Percentiles rank a stretch among this genome's conserved stretches.
Evolutionary conservation across 352 stramenopile species (phyloP).

Genomic region (Elongisporangium senticosum): DNA sequence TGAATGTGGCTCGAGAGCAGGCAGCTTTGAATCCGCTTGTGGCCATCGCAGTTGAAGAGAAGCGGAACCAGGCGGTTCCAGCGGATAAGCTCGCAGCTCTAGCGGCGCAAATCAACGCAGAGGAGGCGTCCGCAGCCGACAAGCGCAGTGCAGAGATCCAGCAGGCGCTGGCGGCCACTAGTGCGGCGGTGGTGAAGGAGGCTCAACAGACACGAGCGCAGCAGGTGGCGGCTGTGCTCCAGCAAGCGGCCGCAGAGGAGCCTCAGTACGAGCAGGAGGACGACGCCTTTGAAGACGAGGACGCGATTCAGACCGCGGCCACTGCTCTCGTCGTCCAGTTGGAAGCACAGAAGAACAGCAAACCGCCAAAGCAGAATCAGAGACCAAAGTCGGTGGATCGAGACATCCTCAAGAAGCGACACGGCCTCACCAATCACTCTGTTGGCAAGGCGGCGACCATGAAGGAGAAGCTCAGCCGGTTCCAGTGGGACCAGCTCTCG

Average conservation of each 20-base stretch:
- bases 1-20: slow-evolving; percentile 14
- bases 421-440: slow-evolving; percentile 1
- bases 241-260: slow-evolving; percentile 31
- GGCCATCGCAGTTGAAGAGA: slow-evolving; percentile 9
- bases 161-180: slow-evolving; percentile 14
- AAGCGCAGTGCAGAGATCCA: slow-evolving; percentile 18
- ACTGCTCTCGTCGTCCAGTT: slow-evolving; percentile 6
- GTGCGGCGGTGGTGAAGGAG: slow-evolving; percentile 25
- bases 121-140: slow-evolving; percentile 16
- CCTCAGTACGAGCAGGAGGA: slow-evolving; percentile 31
- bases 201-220: slow-evolving; percentile 12
- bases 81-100: slow-evolving; percentile 18
- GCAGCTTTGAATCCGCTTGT: slow-evolving; percentile 13
- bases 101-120: slow-evolving; percentile 33
- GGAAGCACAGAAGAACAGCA: slow-evolving; percentile 1
- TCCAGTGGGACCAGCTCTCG: slow-evolving; percentile 57
- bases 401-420: slow-evolving; percentile 25
- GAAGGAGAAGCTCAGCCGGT: slow-evolving; percentile 51
- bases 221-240: slow-evolving; percentile 23
- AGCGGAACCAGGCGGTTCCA: slow-evolving; percentile 4
- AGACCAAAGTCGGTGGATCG: slow-evolving; percentile 23
- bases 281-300: slow-evolving; percentile 46
- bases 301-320: slow-evolving; percentile 14
- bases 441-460: slow-evolving; percentile 26
- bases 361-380: background rate